Evolutionary conservation across 2,329 filamentous ascomycete genomes (phyloP), one percentile per base, ranked within the genome.

Genomic region (Aspergillus japonicus): DNA sequence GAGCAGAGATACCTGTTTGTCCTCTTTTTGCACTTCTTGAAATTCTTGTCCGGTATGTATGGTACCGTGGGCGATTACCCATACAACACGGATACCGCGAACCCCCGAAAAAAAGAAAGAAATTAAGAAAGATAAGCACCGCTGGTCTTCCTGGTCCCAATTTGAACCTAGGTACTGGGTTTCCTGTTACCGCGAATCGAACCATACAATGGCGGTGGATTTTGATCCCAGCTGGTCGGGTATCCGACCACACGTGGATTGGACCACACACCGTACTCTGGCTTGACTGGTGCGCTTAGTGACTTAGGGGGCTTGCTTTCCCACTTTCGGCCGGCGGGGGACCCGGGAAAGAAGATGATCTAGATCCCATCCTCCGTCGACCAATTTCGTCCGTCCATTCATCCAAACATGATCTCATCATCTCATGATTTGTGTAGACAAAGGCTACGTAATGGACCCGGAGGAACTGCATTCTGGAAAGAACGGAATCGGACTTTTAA

Each of bases 231-330:
- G 50, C 49, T 26, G 39, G 54, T 50, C 50, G 31, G 26, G 51
- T 47, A 44, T 33, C 51, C 33, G 31, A 48, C 48, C 44, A 50
- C 53, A 58, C 56, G 57, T 62, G 57, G 55, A 63, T 50, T 50
- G 57, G 39, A 64, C 62, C 63, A 44, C 39, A 61, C 62, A 56
- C 57, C 50, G 44, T 51, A 44, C 39, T 44, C 19, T 7, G 39
- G 39, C 39, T 44, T 44, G 39, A 16, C 6, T 44, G 16, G 39
- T 19, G 39, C 39, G 39, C 39, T 44, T 6, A 44, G 14, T 44
- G 14, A 29, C 26, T 16, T n/a, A 3, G 14, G 14, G 16, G 16
- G 33, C 10, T 16, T 35, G 33, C 33, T 35, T 12, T 35, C 33
- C 39, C 39, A 19, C 39, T 44, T 44, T 44, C 39, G 39, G 39